phyloP scores from a whole-genome alignment of 495 filamentous ascomycete species.

The Jackrogersella minutella region DNA sequence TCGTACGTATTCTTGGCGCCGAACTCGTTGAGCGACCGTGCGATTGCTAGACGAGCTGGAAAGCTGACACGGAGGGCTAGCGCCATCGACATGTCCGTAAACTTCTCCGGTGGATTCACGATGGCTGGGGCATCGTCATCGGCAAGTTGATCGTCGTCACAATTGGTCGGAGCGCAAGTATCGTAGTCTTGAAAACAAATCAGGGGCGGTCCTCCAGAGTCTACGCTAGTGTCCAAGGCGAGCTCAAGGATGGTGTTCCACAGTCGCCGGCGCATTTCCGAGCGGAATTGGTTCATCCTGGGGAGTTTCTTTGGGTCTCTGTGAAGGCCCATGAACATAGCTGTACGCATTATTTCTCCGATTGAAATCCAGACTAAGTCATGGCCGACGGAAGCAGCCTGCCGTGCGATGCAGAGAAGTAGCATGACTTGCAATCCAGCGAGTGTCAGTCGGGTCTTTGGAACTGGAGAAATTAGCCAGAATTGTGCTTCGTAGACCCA shows the following conservation, averaged over 20 bases:
- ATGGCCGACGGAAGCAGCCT: slow-evolving; percentile 55
- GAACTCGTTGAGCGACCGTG: slow-evolving; percentile 57
- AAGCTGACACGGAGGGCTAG: slow-evolving; percentile 58
- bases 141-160: slow-evolving; percentile 52
- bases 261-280: slow-evolving; percentile 67
- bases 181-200: slow-evolving; percentile 57
- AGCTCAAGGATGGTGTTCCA: slow-evolving; percentile 63
- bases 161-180: slow-evolving; percentile 58
- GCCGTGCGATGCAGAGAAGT: slow-evolving; percentile 57
- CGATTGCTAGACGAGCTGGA: slow-evolving; percentile 56
- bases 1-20: slow-evolving; percentile 44
- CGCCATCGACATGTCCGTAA: slow-evolving; percentile 55
- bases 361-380: slow-evolving; percentile 48
- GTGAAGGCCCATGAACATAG: slow-evolving; percentile 38
- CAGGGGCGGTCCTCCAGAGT: slow-evolving; percentile 61
- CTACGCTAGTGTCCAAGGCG: slow-evolving; percentile 58
- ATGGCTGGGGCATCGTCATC: slow-evolving; percentile 30
- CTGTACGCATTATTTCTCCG: slow-evolving; percentile 26
- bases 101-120: slow-evolving; percentile 46
- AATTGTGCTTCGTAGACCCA: slow-evolving; percentile 65
- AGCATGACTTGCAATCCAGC: slow-evolving; percentile 56
- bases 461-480: slow-evolving; percentile 57
- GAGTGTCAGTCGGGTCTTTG: slow-evolving; percentile 58
- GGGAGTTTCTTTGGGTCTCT: slow-evolving; percentile 39
- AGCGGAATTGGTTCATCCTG: slow-evolving; percentile 46